Evolutionary conservation across 305 asterid genomes (phyloP).

Genomic region (Fraxinus sp.): DNA sequence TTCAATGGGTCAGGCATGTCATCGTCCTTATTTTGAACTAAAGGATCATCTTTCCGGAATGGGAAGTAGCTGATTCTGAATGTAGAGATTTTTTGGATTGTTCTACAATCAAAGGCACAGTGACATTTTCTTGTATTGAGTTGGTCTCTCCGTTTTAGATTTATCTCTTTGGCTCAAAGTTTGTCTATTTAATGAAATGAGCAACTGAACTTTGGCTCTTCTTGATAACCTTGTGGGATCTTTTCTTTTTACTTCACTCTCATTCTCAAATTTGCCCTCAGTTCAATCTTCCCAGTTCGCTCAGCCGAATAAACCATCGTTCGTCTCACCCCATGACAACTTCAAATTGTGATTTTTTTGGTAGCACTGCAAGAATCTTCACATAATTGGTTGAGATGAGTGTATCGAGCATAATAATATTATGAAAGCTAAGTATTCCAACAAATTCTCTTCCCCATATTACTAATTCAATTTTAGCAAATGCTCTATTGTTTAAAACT

Average conservation of each 20-base stretch:
- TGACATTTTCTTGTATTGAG: slow-evolving; percentile 6
- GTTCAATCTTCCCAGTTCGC: not conserved
- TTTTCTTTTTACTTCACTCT: not conserved
- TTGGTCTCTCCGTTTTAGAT: slow-evolving; percentile 2
- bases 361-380: not conserved
- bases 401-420: not conserved
- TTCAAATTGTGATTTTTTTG: not conserved
- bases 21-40: not conserved
- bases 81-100: not conserved
- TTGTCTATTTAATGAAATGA: not conserved
- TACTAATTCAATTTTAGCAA: not conserved
- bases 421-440: not conserved
- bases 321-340: not conserved
- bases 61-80: not conserved
- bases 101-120: not conserved
- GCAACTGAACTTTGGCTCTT: not conserved
- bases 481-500: not conserved
- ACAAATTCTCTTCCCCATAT: not conserved
- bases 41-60: not conserved
- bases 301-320: not conserved
- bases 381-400: not conserved
- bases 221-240: not conserved
- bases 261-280: not conserved
- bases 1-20: not conserved
- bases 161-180: not conserved